Evolutionary conservation across 116 monocot species (phyloP), one percentile per base, ranked within the genome.

Genomic region (Phalaenopsis hybrid): DNA sequence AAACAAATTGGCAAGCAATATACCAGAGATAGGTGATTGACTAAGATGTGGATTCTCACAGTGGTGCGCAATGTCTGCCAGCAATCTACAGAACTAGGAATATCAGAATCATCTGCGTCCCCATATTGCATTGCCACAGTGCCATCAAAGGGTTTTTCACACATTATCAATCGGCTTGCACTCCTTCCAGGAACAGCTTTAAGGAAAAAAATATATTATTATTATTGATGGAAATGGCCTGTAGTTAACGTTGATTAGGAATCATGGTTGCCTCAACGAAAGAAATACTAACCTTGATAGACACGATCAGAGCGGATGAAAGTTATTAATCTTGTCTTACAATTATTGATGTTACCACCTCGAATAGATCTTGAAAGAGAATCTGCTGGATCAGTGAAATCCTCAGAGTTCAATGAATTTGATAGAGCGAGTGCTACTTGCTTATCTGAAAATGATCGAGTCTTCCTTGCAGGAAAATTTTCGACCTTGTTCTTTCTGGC

Each of bases 351-450:
- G 41, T 87, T 84, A 23, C 98, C 92, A 87, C 83, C 84, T 33
- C 92, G 31, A 78, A 95, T 79, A 83, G 95, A 93, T 81, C 79
- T 95, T 33, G 95, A 99, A 82, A 99, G 75, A 55, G 98, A 83
- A 67, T 80, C 81, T 25, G 70, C 51, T n/a, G 80, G 67, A 76
- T 95, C 90, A 43, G 76, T 82, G 21, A 85, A 84, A 82, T 99
- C 92, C 57, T 93, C 93, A 41, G 70, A 45, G 79, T 57, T 85
- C 34, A 75, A 77, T 28, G 86, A 50, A 85, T 81, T 80, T 44
- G 89, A 80, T 13, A 98, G 85, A 81, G 31, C 63, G 17, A 33
- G 9, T 10, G 84, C 70, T 8, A 95, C n/a, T 65, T 82, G 13
- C 59, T 88, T 89, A 49, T 74, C 37, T 45, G 85, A 74, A 84